A percentile compares a stretch with the other conserved stretches of the same genome.
Evolutionary conservation across 1,284 basidiomycete species (phyloP).

Genomic region (Bjerkandera adusta): DNA sequence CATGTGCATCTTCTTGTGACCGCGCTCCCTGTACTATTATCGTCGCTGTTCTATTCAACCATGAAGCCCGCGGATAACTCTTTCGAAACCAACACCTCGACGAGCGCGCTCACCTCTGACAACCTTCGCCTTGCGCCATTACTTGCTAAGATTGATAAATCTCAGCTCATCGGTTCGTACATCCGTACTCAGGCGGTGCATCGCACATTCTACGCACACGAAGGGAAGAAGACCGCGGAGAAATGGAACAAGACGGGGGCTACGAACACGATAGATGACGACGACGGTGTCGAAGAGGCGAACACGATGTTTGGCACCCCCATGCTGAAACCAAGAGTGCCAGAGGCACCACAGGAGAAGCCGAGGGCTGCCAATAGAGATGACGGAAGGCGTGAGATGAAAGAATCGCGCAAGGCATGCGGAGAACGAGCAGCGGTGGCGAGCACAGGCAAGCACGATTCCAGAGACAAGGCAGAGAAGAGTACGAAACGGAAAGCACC

Average conservation of each 20-base stretch:
- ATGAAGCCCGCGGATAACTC: too few relatives aligned
- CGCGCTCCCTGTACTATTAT: too few relatives aligned
- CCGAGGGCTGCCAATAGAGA: neutral
- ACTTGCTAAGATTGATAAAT: constrained; percentile 37
- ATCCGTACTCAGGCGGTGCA: constrained; percentile 47
- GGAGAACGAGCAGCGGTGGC: neutral
- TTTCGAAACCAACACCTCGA: too few relatives aligned
- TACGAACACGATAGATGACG: neutral
- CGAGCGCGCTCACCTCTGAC: neutral
- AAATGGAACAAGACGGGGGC: constrained; percentile 32
- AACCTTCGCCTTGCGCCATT: neutral
- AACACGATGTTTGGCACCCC: constrained; percentile 17
- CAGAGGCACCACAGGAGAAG: constrained; percentile 1
- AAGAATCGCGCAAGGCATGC: neutral
- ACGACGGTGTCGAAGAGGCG: neutral
- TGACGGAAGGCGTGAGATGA: neutral
- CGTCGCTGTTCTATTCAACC: too few relatives aligned
- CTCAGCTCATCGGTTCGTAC: constrained; percentile 43
- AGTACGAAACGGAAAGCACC: neutral
- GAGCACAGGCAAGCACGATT: neutral
- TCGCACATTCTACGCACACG: constrained; percentile 41
- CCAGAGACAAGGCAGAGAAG: neutral
- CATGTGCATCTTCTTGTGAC: too few relatives aligned
- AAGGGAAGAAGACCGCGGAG: constrained; percentile 34
- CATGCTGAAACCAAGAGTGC: constrained; percentile 12